These are phyloP conservation scores for Hanseniaspora lindneri DNA, from an alignment of 805 yeast species.

Conservation along the genomic window DNA sequence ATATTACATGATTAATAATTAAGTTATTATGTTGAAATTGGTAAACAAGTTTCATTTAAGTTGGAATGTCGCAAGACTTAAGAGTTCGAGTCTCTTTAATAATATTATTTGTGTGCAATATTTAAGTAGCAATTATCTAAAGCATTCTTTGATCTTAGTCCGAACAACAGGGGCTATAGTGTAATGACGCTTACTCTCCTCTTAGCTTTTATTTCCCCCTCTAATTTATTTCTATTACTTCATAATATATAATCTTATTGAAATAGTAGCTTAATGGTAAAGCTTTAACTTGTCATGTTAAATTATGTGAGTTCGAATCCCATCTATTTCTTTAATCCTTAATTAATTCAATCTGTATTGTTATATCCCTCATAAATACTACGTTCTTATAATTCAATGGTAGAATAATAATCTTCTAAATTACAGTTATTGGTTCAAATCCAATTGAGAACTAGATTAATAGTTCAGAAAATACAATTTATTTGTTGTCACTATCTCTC, in stretches of 20 bases:
- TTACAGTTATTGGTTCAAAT: background rate
- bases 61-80: slow-evolving; percentile 10
- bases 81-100: slow-evolving; percentile 5
- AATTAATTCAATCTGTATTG: background rate
- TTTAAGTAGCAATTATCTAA: no score
- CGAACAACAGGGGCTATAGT: background rate
- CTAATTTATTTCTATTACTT: background rate
- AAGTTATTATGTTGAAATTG: slow-evolving; percentile 11
- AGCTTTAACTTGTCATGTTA: slow-evolving; percentile 1
- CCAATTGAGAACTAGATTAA: background rate
- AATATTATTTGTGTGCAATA: no score
- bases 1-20: no score
- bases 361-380: background rate
- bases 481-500: background rate
- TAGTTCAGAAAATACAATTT: background rate
- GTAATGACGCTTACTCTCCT: background rate
- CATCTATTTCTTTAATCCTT: background rate
- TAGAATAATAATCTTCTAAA: background rate
- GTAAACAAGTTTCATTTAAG: slow-evolving; percentile 10
- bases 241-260: background rate
- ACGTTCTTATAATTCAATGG: background rate
- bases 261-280: slow-evolving; percentile 1
- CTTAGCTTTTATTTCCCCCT: background rate
- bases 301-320: background rate
- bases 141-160: no score